Percentiles rank a stretch among this genome's conserved stretches.
These are phyloP conservation scores for Bremia lactucae DNA, from an alignment of 352 stramenopile species.

Conservation along the genomic window DNA sequence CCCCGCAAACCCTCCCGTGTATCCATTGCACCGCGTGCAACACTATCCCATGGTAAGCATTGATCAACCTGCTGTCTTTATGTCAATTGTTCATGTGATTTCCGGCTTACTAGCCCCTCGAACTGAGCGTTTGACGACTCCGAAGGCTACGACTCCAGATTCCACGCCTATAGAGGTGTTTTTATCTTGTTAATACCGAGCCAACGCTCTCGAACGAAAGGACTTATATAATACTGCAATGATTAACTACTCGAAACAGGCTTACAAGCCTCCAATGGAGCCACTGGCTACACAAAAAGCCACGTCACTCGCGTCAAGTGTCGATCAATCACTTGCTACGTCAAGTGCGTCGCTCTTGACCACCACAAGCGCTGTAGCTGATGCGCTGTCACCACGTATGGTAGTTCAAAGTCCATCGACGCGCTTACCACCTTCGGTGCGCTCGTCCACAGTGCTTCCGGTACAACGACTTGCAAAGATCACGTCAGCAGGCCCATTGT, in stretches of 20 bases:
- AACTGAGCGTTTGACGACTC: conserved; percentile 13
- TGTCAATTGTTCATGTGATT: conserved; percentile 2
- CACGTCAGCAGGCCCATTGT: conserved; percentile 31
- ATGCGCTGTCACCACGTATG: too few species aligned
- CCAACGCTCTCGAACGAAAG: too few species aligned
- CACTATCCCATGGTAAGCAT: conserved; percentile 55
- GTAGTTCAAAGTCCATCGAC: too few species aligned
- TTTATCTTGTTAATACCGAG: too few species aligned
- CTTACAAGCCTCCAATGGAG: background rate
- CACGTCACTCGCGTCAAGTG: too few species aligned
- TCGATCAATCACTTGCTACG: too few species aligned
- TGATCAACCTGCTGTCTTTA: too few species aligned
- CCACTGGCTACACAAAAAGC: background rate
- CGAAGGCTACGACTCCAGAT: background rate
- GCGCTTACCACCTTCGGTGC: conserved; percentile 10
- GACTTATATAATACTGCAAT: too few species aligned
- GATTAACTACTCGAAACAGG: conserved; percentile 1
- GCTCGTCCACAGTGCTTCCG: conserved; percentile 33
- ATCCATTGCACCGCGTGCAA: conserved; percentile 52
- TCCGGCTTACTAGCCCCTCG: conserved; percentile 12
- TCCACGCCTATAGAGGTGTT: too few species aligned
- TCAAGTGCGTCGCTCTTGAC: too few species aligned
- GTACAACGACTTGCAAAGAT: conserved; percentile 56
- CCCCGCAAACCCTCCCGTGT: conserved; percentile 55
- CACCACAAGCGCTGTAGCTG: too few species aligned